Base-by-base conservation (phyloP, 2,329 filamentous ascomycete genomes). In the Trichoderma harzianum region DNA sequence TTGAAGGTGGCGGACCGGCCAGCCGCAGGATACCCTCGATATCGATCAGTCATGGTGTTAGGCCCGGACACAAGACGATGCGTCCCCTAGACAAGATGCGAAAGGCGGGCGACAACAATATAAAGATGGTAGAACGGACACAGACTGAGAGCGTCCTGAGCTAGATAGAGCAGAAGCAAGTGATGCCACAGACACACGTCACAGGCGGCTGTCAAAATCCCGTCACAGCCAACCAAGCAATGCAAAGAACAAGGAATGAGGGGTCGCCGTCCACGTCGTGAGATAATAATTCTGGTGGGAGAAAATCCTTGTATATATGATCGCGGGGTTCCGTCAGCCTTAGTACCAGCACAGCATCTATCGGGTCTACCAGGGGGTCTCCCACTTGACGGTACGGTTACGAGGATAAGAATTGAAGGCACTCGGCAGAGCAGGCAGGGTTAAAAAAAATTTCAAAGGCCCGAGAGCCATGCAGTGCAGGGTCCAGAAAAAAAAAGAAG, bases 31-130 rank as follows among this genome's bases (percentile, higher is more conserved):
- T 84, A 81, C 72, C 80, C 75, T 72, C 77, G 83, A 77, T 85
- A 84, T 74, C 85, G 84, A 77, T 87, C 85, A 67, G 82, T 77
- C 86, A 88, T 88, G 57, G 73, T 80, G 78, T 76, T 53, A 71
- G 60, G 26, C 39, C 30, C 14, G 57, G 55, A 55, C 64, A 16
- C 34, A n/a, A 39, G 21, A 43, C 16, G 26, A 51, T 10, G 36
- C 5, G 66, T 26, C 26, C 16, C 24, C 64, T 7, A n/a, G 34
- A 65, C 21, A 14, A n/a, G 43, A 32, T 36, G 39, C 30, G n/a
- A 66, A 36, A n/a, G 36, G 18, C 28, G 18, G 26, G 7, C 8
- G 36, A 39, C 34, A 43, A 14, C 36, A 32, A 43, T 47, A 14
- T 30, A 18, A 21, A 36, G 14, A 14, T 28, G 10, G 26, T 18